Base-by-base conservation (phyloP, 441 rosid genomes). In the Macaranga tanarius region DNA sequence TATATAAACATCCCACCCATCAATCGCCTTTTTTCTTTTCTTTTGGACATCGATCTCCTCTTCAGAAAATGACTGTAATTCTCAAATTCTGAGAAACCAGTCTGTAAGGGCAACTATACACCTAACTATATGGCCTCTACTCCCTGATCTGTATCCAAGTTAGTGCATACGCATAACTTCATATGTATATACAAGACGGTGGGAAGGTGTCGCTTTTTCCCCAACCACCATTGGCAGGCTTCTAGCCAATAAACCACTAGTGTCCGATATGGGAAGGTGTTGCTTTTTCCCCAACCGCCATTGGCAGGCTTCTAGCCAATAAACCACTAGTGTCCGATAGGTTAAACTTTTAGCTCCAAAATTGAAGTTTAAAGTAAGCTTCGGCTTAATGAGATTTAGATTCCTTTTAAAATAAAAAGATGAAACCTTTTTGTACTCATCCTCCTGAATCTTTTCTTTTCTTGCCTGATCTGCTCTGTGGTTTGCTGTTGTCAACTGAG, bases 371-470 rank as follows among this genome's bases (percentile, higher is more conserved):
- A 10, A 28, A 4, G 56, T 13, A 54, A 52, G 34, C 58, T 40
- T 19, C 69, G 11, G 69, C 28, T 57, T 47, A 47, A 47, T 31
- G n/a, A 42, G 23, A 19, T 61, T 70, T 15, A 56, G 69, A 64
- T 56, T n/a, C 25, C 54, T 70, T 23, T 2, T 47, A 44, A 25
- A 45, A 15, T 47, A 44, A 25, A 45, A 15, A n/a, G 65, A 42
- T 69, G 26, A 25, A 71, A 38, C 20, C 10, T 42, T 54, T 7
- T 20, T 45, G 44, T 1, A 31, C 23, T 73, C 73, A 75, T 66
- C 70, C 73, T 40, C 80, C 84, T n/a, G 74, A 75, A 50, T 79
- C 88, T 76, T 83, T 86, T 73, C 79, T 83, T 78, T 74, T 84
- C 73, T 80, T 83, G 76, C 82, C 66, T 20, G 87, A 74, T 70